Conservation (phyloP, 2,329 filamentous ascomycete species). For the Polytolypa hystricis region DNA sequence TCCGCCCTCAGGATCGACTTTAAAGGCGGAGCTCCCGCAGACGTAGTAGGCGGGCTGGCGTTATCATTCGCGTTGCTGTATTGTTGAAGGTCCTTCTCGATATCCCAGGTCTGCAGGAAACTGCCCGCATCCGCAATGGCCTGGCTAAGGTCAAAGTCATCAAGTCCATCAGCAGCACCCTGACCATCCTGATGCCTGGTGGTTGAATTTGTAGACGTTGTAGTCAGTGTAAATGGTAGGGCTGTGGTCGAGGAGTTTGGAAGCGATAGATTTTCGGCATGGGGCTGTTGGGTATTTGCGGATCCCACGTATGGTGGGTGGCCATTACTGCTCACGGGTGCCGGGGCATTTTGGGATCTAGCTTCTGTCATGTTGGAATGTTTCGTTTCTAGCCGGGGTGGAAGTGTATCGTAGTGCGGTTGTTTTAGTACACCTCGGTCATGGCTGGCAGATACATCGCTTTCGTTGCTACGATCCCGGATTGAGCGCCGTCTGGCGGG, state of each 20-base stretch:
- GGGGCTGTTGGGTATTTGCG: neutral
- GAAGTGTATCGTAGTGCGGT: neutral
- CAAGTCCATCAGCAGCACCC: constrained; percentile 16
- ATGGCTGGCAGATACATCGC: neutral
- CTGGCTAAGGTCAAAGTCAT: constrained; percentile 33
- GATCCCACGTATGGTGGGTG: neutral
- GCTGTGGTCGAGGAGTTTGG: constrained; percentile 1
- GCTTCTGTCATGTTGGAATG: neutral
- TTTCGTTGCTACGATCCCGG: neutral
- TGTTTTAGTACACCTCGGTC: neutral
- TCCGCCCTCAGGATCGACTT: constrained; percentile 1
- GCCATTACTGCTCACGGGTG: neutral
- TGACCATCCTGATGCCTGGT: constrained; percentile 25
- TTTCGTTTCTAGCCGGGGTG: neutral
- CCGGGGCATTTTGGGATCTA: neutral
- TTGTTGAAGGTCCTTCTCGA: constrained; percentile 27
- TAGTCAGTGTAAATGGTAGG: constrained; percentile 23
- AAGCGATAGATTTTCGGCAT: neutral
- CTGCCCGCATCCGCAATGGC: constrained; percentile 36
- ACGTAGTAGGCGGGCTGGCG: constrained; percentile 8
- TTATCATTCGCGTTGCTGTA: neutral
- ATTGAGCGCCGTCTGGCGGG: neutral
- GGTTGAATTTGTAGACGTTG: constrained; percentile 20
- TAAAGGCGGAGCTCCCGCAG: neutral
- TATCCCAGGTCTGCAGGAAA: constrained; percentile 36